Evolutionary conservation across 352 stramenopile species (phyloP).

Genomic region (Pythium utonaiense): DNA sequence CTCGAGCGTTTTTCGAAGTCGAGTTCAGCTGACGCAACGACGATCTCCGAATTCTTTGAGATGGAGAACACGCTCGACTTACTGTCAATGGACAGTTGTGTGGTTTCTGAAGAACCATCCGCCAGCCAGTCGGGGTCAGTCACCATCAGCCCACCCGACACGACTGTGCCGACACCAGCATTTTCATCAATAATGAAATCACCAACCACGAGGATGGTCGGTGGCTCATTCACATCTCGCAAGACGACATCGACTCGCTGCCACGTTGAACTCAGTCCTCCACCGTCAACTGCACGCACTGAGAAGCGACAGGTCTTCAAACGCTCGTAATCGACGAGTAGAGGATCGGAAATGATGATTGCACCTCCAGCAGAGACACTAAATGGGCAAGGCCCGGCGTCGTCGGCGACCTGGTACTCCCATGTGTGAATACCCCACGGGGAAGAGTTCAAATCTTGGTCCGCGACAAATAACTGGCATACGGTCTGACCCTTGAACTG

Average conservation of each 20-base stretch:
- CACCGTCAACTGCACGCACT: constrained; percentile 21
- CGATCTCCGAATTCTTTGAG: background rate
- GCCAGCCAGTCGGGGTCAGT: constrained; percentile 24
- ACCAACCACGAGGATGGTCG: background rate
- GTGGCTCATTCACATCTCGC: constrained; percentile 25
- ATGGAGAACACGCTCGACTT: constrained; percentile 3
- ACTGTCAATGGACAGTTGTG: background rate
- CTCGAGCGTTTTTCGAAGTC: constrained; percentile 18
- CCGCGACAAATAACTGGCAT: constrained; percentile 16
- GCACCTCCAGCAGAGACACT: constrained; percentile 3
- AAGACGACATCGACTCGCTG: constrained; percentile 22
- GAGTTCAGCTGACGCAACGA: background rate
- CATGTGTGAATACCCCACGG: constrained; percentile 21
- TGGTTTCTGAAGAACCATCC: constrained; percentile 6
- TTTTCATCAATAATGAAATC: constrained; percentile 27
- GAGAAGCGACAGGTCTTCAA: constrained; percentile 10
- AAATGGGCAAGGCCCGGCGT: constrained; percentile 3
- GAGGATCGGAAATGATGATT: constrained; percentile 16
- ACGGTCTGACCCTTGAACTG: constrained; percentile 7
- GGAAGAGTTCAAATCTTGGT: constrained; percentile 14
- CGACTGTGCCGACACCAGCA: constrained; percentile 1
- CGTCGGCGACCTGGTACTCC: constrained; percentile 9
- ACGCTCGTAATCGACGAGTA: constrained; percentile 21
- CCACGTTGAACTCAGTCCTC: constrained; percentile 16
- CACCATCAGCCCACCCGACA: constrained; percentile 1